Evolutionary conservation across 306 rosid species (phyloP).

Genomic region (Glycine latifolia): DNA sequence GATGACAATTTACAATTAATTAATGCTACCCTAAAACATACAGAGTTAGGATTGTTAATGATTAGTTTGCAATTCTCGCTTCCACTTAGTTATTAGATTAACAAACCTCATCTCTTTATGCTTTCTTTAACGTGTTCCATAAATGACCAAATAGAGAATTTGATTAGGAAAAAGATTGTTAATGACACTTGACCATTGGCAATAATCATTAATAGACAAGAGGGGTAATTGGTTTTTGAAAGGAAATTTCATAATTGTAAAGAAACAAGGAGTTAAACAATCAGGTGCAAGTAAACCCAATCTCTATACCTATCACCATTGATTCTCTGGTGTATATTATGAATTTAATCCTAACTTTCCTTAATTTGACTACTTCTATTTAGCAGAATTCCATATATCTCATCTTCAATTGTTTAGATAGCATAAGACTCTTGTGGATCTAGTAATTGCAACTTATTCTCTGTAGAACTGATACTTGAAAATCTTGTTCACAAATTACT

Average conservation of each 20-base stretch:
- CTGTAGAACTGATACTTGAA: neutral
- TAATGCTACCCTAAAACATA: no score
- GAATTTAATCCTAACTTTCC: neutral
- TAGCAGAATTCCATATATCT: neutral
- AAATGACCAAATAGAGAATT: neutral
- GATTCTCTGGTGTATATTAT: neutral
- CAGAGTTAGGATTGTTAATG: no score
- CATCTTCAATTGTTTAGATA: neutral
- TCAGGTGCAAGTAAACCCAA: neutral
- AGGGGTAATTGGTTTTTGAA: neutral
- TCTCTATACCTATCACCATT: neutral
- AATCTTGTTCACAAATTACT: neutral
- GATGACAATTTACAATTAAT: no score
- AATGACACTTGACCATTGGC: neutral
- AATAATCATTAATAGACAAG: neutral
- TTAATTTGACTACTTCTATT: neutral
- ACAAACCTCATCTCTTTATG: neutral
- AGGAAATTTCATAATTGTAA: neutral
- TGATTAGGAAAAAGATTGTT: neutral
- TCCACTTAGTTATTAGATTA: neutral
- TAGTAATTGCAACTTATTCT: neutral
- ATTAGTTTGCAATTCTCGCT: neutral
- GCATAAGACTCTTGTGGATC: neutral
- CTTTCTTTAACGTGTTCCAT: neutral
- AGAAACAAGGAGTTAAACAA: conserved; percentile 4